Percentiles rank a stretch among this genome's conserved stretches.
These are phyloP conservation scores for Cercospora zeina DNA, from an alignment of 2,329 filamentous ascomycete genomes.

Conservation along the genomic window DNA sequence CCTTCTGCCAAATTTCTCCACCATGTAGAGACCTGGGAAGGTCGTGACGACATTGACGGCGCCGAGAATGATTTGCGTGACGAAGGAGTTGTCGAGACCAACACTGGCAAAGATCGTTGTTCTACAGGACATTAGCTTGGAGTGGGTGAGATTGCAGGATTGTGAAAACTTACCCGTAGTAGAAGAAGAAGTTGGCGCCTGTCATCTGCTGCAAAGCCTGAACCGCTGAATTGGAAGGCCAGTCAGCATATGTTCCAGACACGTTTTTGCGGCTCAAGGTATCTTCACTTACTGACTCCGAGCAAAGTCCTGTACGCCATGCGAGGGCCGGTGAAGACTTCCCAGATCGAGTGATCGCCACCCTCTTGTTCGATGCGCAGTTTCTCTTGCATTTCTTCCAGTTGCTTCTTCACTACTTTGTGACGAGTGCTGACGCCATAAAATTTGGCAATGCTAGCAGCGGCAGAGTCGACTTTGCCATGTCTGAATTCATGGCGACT, in stretches of 20 bases:
- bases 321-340: conserved; percentile 47
- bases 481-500: conserved; percentile 50
- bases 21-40: conserved; percentile 48
- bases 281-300: conserved; percentile 38
- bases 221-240: conserved; percentile 27
- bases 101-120: conserved; percentile 46
- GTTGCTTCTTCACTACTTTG: conserved; percentile 44
- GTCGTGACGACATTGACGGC: conserved; percentile 50
- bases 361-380: conserved; percentile 46
- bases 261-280: neutral
- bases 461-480: conserved; percentile 44
- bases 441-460: conserved; percentile 46
- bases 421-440: conserved; percentile 52
- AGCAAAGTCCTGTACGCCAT: conserved; percentile 52
- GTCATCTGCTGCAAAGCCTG: conserved; percentile 65
- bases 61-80: conserved; percentile 48
- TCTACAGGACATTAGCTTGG: neutral
- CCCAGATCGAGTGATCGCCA: conserved; percentile 54
- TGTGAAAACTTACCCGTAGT: conserved; percentile 44
- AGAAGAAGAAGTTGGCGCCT: conserved; percentile 65
- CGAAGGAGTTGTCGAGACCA: conserved; percentile 33
- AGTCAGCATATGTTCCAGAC: neutral
- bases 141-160: neutral
- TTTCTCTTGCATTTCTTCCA: conserved; percentile 48
- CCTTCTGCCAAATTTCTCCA: conserved; percentile 51